These are phyloP conservation scores for Globisporangium cederbergense DNA, from an alignment of 352 stramenopile genomes.

Conservation along the genomic window DNA sequence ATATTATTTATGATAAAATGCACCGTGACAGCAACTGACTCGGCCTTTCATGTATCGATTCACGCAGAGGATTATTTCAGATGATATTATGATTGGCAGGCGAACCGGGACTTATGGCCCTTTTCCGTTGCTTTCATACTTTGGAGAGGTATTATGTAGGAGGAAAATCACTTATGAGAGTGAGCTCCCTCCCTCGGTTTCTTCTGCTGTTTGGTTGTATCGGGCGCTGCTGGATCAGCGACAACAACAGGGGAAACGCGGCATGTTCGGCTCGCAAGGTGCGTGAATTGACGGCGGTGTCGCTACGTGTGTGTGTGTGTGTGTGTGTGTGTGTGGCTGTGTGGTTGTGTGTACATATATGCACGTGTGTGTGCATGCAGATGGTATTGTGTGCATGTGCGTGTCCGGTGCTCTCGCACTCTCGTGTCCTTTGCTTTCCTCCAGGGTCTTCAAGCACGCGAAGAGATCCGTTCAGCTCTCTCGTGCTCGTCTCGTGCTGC, in stretches of 20 bases:
- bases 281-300: neutral
- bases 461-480: neutral
- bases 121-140: too few species aligned
- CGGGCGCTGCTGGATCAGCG: too few species aligned
- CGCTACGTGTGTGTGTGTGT: neutral
- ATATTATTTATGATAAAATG: too few species aligned
- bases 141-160: too few species aligned
- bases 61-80: too few species aligned
- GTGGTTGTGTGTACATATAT: neutral
- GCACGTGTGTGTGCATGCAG: neutral
- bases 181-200: too few species aligned
- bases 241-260: neutral
- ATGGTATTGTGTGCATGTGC: neutral
- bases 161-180: too few species aligned
- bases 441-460: neutral
- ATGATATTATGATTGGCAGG: too few species aligned
- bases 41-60: too few species aligned
- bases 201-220: too few species aligned
- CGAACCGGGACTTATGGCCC: too few species aligned
- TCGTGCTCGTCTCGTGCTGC: neutral
- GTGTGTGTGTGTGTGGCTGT: neutral
- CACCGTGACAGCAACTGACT: too few species aligned
- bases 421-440: neutral
- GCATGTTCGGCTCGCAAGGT: slow-evolving; percentile 26
- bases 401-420: neutral